A percentile compares a stretch with the other conserved stretches of the same genome.
Evolutionary conservation across 140 eudicot species (phyloP).

Genomic region (Ambrosia hybrid): DNA sequence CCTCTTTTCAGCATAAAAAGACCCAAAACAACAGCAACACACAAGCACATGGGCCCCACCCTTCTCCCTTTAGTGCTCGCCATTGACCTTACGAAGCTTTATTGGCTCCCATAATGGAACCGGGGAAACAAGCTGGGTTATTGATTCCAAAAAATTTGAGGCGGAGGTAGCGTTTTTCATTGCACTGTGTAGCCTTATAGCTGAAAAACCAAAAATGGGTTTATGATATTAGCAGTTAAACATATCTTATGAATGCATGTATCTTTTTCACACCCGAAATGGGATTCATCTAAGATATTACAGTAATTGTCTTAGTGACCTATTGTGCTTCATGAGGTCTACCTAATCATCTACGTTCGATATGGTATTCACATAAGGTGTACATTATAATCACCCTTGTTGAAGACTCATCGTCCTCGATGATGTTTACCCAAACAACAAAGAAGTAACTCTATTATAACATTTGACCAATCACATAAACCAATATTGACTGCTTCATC

Average conservation of each 20-base stretch:
- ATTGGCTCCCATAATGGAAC: no score
- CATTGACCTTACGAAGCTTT: no score
- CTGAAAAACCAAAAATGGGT: not conserved
- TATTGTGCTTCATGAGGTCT: not conserved
- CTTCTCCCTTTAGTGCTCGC: no score
- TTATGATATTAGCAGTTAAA: not conserved
- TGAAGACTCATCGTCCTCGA: not conserved
- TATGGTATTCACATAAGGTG: not conserved
- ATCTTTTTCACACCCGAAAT: not conserved
- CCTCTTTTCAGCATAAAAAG: no score
- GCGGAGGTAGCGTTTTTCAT: no score
- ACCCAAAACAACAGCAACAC: no score
- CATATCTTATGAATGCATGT: not conserved
- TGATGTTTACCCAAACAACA: not conserved
- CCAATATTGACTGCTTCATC: not conserved
- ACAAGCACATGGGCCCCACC: no score
- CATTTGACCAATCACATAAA: not conserved
- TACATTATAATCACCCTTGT: not conserved
- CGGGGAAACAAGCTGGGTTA: no score
- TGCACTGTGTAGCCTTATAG: no score
- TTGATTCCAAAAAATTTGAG: no score
- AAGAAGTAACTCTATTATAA: not conserved
- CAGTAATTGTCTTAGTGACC: not conserved
- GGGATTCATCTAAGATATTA: not conserved
- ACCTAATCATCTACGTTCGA: not conserved